phyloP scores from a whole-genome alignment of 805 yeast genomes.

The Lipomyces orientalis region DNA sequence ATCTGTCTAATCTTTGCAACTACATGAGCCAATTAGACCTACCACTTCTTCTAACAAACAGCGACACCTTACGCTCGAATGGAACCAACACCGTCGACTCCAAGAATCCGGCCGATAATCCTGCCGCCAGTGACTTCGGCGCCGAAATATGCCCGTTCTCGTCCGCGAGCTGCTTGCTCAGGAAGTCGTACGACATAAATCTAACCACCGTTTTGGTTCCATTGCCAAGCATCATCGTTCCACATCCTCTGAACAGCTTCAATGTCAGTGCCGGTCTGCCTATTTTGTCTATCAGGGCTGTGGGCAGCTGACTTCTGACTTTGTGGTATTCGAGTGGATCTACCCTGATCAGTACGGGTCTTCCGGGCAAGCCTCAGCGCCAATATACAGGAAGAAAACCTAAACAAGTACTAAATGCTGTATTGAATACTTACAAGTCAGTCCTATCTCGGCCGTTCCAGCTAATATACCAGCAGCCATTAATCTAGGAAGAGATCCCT shows the following conservation, averaged over 20 bases:
- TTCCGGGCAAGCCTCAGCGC: neutral
- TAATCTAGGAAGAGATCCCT: conserved; percentile 20
- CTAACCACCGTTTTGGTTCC: conserved; percentile 75
- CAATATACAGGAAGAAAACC: neutral
- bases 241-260: conserved; percentile 61
- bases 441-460: conserved; percentile 46
- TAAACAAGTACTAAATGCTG: neutral
- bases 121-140: conserved; percentile 83
- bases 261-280: conserved; percentile 32
- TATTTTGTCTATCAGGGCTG: conserved; percentile 37
- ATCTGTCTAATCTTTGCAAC: conserved; percentile 34
- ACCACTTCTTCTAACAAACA: neutral
- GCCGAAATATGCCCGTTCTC: conserved; percentile 66
- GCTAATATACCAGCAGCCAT: conserved; percentile 47
- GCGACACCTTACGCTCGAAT: conserved; percentile 61
- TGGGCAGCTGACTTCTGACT: conserved; percentile 46
- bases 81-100: conserved; percentile 89
- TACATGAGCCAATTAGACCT: neutral
- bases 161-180: conserved; percentile 66
- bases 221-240: conserved; percentile 77
- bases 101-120: conserved; percentile 76
- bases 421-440: conserved; percentile 45
- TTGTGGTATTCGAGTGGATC: conserved; percentile 52
- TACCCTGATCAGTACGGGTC: conserved; percentile 37
- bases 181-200: conserved; percentile 74